Base-by-base conservation (phyloP, 768 basidiomycete genomes). In the Sistotremastrum niveocremeum region DNA sequence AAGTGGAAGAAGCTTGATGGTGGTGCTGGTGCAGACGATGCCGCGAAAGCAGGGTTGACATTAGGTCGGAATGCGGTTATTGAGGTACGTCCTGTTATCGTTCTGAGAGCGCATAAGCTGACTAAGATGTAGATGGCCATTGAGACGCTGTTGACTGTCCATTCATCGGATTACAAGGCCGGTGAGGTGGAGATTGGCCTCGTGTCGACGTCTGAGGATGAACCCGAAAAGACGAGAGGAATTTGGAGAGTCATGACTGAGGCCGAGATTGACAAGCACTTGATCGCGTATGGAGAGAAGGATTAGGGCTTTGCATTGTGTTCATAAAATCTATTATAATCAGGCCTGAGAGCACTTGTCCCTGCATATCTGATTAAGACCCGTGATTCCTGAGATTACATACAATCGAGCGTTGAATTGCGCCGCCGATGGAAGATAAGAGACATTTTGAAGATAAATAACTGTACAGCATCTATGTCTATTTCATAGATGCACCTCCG, bases 111-210 rank as follows among this genome's bases (percentile, higher is more conserved):
- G 20, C 20, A n/a, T 6, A 44, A 49, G 33, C 46, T 54, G 44
- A 52, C 34, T 8, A 29, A 36, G 2, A 33, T 45, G 30, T 53
- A 94, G 89, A 76, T 93, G 66, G 93, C 90, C 0, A 93, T 97
- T 45, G 93, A 97, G 62, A 79, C 81, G 8, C 86, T 97, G 71
- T 93, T 89, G 40, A 84, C 79, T 0, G 90, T 98, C 29, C 86
- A 94, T 56, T 81, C 89, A 36, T 95, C 91, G 2, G 95, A 99
- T 60, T 95, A 90, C 69, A 99, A 98, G 64, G 71, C 88, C 0
- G 80, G 79, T 7, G 95, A 98, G 63, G 86, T 98, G 56, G 95
- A 99, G 63, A 87, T 99, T 52, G 94, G 90, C 0, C 84, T 98
- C 45, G 83, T 88, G 20, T 94, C 89, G 30, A 72, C 71, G 1